Evolutionary conservation across 2,329 filamentous ascomycete species (phyloP).

Genomic region (Fusarium ambrosium): DNA sequence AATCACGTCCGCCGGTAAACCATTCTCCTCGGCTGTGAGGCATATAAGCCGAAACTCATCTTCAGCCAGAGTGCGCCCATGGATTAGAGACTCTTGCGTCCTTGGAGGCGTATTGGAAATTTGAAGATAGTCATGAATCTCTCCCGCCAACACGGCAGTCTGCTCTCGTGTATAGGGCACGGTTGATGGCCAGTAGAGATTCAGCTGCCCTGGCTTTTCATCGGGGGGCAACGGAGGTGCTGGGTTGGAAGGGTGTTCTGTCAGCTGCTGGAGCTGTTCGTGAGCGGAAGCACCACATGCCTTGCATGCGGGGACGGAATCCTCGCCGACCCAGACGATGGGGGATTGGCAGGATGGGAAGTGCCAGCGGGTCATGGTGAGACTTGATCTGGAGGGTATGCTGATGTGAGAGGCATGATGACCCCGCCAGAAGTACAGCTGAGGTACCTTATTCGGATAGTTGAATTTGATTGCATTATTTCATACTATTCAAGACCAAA

Average conservation of each 20-base stretch:
- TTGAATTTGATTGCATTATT: background rate
- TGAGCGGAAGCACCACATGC: background rate
- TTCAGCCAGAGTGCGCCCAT: background rate
- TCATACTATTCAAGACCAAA: background rate
- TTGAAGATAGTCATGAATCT: background rate
- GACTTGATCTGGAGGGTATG: too few species aligned
- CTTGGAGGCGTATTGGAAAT: rapidly evolving
- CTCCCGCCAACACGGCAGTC: rapidly evolving
- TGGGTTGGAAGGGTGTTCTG: background rate
- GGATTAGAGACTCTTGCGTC: background rate
- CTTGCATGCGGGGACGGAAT: background rate
- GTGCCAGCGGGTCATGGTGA: background rate
- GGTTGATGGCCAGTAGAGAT: background rate
- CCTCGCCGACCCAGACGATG: background rate
- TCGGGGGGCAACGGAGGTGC: background rate
- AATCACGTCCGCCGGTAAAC: background rate
- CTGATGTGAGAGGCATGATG: background rate
- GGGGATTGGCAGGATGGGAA: background rate
- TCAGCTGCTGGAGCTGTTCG: background rate
- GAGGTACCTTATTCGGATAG: background rate
- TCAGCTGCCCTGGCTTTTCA: background rate
- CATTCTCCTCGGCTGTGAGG: background rate
- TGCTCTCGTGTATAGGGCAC: background rate
- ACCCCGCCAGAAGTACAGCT: background rate
- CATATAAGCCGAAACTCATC: background rate